Conservation (phyloP, 1,284 basidiomycete species). For the Ustanciosporium gigantosporum region DNA sequence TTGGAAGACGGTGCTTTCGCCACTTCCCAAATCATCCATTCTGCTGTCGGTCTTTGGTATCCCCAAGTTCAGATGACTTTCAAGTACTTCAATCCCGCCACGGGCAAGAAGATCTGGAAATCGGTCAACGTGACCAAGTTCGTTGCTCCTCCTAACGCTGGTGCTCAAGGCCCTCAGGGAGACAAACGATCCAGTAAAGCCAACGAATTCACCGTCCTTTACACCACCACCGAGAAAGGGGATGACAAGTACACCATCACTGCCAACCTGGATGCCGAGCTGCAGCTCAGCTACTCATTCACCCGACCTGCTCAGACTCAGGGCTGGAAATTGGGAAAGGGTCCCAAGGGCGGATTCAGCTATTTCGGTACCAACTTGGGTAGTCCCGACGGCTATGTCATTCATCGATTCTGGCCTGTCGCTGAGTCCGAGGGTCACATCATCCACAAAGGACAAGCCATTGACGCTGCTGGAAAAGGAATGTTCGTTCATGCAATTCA, state of each 20-base stretch:
- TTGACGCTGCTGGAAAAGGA: conserved; percentile 74
- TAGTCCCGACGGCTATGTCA: conserved; percentile 50
- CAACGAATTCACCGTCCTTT: conserved; percentile 76
- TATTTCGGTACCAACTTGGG: conserved; percentile 72
- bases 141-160: conserved; percentile 70
- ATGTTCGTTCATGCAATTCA: conserved; percentile 97
- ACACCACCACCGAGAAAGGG: conserved; percentile 69
- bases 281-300: conserved; percentile 79
- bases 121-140: conserved; percentile 87
- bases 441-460: conserved; percentile 71
- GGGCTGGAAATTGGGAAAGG: conserved; percentile 90
- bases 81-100: conserved; percentile 81
- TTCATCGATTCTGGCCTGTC: conserved; percentile 57
- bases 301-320: conserved; percentile 72
- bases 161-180: conserved; percentile 44
- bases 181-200: conserved; percentile 86
- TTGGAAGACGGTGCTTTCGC: conserved; percentile 80
- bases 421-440: conserved; percentile 72
- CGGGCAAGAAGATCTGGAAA: conserved; percentile 80
- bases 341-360: conserved; percentile 83
- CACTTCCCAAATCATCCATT: conserved; percentile 93
- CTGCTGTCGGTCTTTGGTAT: conserved; percentile 86
- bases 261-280: conserved; percentile 77
- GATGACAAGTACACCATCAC: conserved; percentile 76
- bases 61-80: conserved; percentile 94